These are phyloP conservation scores for Raphanus raphanistrum DNA, from an alignment of 345 rosid genomes.

Conservation along the genomic window DNA sequence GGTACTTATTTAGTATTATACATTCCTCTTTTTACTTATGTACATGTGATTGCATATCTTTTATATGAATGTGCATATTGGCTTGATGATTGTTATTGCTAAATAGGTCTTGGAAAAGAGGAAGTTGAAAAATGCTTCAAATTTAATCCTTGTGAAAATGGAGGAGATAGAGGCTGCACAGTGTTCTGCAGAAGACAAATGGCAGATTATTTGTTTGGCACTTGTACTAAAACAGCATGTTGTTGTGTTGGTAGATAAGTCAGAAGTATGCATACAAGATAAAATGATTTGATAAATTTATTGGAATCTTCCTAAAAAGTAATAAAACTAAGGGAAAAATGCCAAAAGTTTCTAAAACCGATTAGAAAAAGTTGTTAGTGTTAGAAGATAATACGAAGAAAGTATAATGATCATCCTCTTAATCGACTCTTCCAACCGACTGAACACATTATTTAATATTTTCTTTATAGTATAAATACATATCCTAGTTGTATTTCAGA, in stretches of 20 bases:
- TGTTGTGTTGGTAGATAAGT: slow-evolving; percentile 10
- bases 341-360: background rate
- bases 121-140: background rate
- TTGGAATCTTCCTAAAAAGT: background rate
- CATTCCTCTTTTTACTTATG: background rate
- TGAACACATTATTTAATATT: too few relatives aligned
- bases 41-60: background rate
- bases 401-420: too few relatives aligned
- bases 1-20: background rate
- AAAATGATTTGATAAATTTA: background rate
- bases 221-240: background rate
- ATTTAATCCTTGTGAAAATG: background rate
- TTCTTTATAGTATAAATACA: too few relatives aligned
- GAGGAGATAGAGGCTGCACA: slow-evolving; percentile 1
- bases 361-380: too few relatives aligned
- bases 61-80: background rate
- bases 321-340: background rate
- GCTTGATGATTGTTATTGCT: background rate
- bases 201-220: background rate
- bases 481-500: too few relatives aligned
- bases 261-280: background rate
- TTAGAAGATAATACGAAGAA: too few relatives aligned
- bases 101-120: background rate
- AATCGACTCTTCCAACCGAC: too few relatives aligned
- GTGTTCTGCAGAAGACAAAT: background rate